Base-by-base conservation (phyloP, 495 filamentous ascomycete genomes). In the Trichoderma asperelloides region DNA sequence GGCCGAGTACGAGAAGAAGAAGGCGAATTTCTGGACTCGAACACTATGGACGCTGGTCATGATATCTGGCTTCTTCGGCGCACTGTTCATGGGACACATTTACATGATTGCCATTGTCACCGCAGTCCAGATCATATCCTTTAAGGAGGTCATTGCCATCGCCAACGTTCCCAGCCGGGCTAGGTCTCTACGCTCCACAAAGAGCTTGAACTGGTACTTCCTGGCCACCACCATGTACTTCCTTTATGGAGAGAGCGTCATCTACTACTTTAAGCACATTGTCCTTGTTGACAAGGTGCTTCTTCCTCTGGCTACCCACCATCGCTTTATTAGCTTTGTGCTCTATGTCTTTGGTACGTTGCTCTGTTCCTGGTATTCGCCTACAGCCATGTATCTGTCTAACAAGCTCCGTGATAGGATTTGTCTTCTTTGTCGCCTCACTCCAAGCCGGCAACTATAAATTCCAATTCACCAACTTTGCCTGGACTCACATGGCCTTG, bases 191-290 rank as follows among this genome's bases (percentile, higher is more conserved):
- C 90, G 89, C 27, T 96, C 96, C 74, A 97, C 96, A 71, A 96
- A 97, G 80, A 89, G 88, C 69, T 78, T 99, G 73, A 97, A 97
- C 75, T 99, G 96, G 96, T 99, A 99, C 77, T 99, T 96, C 79
- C 82, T 99, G 68, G 96, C 92, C n/a, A 90, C 91, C 21, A 95
- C 93, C 66, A 98, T 98, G 95, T 99, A 98, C 80, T 99, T 96
- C 71, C 80, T 99, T 39, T 98, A 99, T 72, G 96, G 96, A 68
- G 96, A 99, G 79, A 97, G 92, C 70, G 94, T 99, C 69, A 95
- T 99, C 68, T 99, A 98, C 79, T 99, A 99, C 77, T 98, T 99
- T 79, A 98, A 98, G 82, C 96, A 98, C 71, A 91, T 99, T 66
- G 85, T 99, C 39, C 77, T 98, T 68, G 91, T 99, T n/a, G 94